Evolutionary conservation across 495 filamentous ascomycete genomes (phyloP).

Genomic region (Cudoniella acicularis): DNA sequence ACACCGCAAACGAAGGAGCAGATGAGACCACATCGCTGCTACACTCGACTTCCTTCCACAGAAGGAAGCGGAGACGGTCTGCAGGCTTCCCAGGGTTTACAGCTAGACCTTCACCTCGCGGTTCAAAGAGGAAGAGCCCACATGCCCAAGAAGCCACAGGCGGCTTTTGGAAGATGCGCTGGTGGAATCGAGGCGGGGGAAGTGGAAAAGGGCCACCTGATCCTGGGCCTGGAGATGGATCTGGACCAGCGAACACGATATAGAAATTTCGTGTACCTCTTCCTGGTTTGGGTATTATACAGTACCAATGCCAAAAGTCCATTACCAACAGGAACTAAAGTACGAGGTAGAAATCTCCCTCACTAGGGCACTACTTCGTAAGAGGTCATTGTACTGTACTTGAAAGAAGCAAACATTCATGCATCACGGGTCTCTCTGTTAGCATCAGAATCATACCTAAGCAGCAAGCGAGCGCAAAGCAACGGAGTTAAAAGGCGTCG

Average conservation of each 20-base stretch:
- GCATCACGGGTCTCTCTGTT: not conserved
- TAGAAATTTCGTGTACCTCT: not conserved
- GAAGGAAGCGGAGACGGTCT: slow-evolving; percentile 38
- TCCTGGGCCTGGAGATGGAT: slow-evolving; percentile 4
- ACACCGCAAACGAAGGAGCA: slow-evolving; percentile 29
- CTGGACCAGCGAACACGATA: not conserved
- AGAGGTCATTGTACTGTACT: too few species aligned
- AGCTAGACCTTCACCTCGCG: slow-evolving; percentile 29
- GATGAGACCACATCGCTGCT: slow-evolving; percentile 28
- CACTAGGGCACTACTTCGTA: too few species aligned
- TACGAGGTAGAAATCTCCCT: too few species aligned
- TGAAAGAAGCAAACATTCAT: too few species aligned
- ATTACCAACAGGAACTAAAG: too few species aligned
- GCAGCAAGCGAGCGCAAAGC: too few species aligned
- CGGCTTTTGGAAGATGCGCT: slow-evolving; percentile 27
- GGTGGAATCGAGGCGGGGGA: slow-evolving; percentile 19
- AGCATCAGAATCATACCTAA: not conserved
- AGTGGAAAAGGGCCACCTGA: slow-evolving; percentile 19
- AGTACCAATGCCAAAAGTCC: too few species aligned
- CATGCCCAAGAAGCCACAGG: slow-evolving; percentile 15
- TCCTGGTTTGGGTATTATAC: too few species aligned
- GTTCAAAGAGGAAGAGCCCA: slow-evolving; percentile 3
- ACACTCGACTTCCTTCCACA: slow-evolving; percentile 7
- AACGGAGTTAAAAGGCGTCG: not conserved
- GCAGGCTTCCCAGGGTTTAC: slow-evolving; percentile 53